Evolutionary conservation across 139 green algal species (phyloP), one percentile per base, ranked within the genome.

Genomic region (Haematococcus lacustris): DNA sequence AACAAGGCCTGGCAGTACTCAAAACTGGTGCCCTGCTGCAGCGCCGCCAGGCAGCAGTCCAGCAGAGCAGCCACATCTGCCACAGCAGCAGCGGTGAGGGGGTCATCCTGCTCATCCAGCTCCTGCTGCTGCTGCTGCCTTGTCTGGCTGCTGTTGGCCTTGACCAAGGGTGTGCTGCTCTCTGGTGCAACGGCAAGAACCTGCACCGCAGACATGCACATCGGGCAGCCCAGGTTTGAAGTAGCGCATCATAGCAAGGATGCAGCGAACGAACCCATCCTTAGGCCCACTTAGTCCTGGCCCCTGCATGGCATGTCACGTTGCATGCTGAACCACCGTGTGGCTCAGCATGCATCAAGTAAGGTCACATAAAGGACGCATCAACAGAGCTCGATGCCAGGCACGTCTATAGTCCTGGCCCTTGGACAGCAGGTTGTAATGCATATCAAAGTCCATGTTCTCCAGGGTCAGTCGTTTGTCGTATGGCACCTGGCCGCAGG

Each of bases 1-100:
- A 85, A 53, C 33, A 86, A 39, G 26, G 81, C 86, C 80, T 94
- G 81, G 57, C 83, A 71, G 47, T 94, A 88, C 79, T 97, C 92
- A 70, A 92, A 97, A 77, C 96, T 90, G 40, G 74, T 63, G 26
- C 80, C 76, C 21, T 72, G 71, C 26, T 57, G 69, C 41, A 90
- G 51, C 78, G 91, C 80, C 6, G 38, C 69, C 13, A 73, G 70
- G 39, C 95, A 66, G 38, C 86, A 88, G 21, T 82, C 73, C 74
- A 97, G 80, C 76, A 96, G 81, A 62, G 75, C 47, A 23, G 21
- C 80, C 68, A 97, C 37, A 38, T 87, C 80, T 17, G 59, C 62
- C 41, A 90, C 64, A 34, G n/a, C 72, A 40, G 66, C 60, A 4
- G 63, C 63, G 2, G 63, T 38, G 23, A 71, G 41, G 30, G 79